Conservation (phyloP, 2,329 filamentous ascomycete species). For the Aspergillus ochraceoroseus region DNA sequence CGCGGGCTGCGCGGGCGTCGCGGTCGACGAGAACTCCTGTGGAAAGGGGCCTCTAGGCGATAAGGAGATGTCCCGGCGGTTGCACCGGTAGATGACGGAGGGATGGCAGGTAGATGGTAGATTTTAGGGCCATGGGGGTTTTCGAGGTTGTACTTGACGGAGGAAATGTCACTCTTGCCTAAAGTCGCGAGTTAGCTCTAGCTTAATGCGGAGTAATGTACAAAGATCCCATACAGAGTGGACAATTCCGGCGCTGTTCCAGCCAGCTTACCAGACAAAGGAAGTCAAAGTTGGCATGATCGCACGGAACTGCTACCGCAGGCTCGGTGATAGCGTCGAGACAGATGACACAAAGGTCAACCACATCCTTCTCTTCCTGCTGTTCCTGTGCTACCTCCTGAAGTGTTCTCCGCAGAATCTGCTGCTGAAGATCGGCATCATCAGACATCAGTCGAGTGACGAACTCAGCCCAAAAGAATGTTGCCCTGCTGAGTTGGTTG, state of each 20-base stretch:
- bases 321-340: slow-evolving; percentile 68
- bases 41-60: slow-evolving; percentile 4
- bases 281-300: slow-evolving; percentile 78
- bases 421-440: slow-evolving; percentile 40
- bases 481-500: neutral
- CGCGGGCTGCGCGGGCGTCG: slow-evolving; percentile 23
- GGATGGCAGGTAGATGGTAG: slow-evolving; percentile 49
- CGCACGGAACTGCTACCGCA: slow-evolving; percentile 69
- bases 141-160: slow-evolving; percentile 63
- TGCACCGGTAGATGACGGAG: slow-evolving; percentile 14
- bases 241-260: slow-evolving; percentile 65
- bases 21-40: slow-evolving; percentile 19
- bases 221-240: slow-evolving; percentile 60
- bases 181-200: slow-evolving; percentile 7
- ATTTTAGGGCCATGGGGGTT: slow-evolving; percentile 52
- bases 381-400: slow-evolving; percentile 42
- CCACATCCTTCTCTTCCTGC: slow-evolving; percentile 30
- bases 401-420: slow-evolving; percentile 45
- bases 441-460: slow-evolving; percentile 33
- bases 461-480: neutral
- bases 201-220: neutral
- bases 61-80: slow-evolving; percentile 8
- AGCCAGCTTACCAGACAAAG: slow-evolving; percentile 80
- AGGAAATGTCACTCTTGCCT: slow-evolving; percentile 51
- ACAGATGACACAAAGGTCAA: slow-evolving; percentile 76